A percentile compares a stretch with the other conserved stretches of the same genome.
Evolutionary conservation across 495 filamentous ascomycete species (phyloP).

Genomic region (Aspergillus mulundensis): DNA sequence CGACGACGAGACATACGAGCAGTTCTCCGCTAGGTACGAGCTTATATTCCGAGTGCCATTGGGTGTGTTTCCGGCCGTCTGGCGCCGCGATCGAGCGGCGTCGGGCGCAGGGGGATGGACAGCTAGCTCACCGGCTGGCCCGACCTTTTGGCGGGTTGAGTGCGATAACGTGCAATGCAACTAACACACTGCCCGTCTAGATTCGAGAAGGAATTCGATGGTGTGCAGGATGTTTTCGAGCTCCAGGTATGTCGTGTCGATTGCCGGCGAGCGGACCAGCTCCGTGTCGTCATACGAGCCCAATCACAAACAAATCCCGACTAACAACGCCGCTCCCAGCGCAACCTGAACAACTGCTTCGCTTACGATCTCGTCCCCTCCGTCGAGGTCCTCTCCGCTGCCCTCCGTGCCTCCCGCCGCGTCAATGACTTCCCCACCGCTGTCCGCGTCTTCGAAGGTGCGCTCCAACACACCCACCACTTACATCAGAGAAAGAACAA

Average conservation of each 20-base stretch:
- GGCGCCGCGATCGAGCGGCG: not conserved
- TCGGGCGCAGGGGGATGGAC: conserved; percentile 10
- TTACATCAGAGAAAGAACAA: too few species aligned
- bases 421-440: conserved; percentile 99
- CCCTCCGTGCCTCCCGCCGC: conserved; percentile 83
- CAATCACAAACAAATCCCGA: not conserved
- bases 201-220: conserved; percentile 99
- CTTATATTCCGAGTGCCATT: conserved; percentile 25
- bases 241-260: conserved; percentile 76
- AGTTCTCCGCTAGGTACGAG: conserved; percentile 95
- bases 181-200: conserved; percentile 42
- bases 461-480: conserved; percentile 10
- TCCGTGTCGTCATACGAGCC: not conserved
- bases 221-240: conserved; percentile 98
- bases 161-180: conserved; percentile 3
- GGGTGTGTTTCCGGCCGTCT: conserved; percentile 10
- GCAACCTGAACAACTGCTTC: conserved; percentile 99
- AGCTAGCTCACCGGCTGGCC: not conserved
- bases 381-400: conserved; percentile 84
- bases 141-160: too few species aligned
- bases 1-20: conserved; percentile 94
- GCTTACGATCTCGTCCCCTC: conserved; percentile 99
- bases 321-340: conserved; percentile 48
- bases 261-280: not conserved
- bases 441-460: conserved; percentile 97